phyloP scores from a whole-genome alignment of 2,329 filamentous ascomycete genomes.

The Apiospora malaysiana region DNA sequence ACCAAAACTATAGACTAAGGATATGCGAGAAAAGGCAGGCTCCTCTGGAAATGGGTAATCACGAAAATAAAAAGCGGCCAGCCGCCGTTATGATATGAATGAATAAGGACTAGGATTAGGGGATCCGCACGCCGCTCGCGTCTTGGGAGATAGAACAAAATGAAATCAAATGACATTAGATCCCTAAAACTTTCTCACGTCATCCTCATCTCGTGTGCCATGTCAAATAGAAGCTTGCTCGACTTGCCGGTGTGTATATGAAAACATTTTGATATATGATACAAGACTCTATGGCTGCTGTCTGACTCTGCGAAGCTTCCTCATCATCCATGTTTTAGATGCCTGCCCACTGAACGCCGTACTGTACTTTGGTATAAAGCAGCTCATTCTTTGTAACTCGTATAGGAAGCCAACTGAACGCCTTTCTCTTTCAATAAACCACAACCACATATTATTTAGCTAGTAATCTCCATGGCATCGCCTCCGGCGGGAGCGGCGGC shows the following conservation, averaged over 20 bases:
- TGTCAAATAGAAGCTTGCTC: not conserved
- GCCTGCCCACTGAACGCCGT: slow-evolving; percentile 36
- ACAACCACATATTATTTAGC: slow-evolving; percentile 28
- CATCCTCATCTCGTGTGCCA: not conserved
- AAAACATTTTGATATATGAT: slow-evolving; percentile 24
- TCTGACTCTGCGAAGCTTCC: slow-evolving; percentile 6
- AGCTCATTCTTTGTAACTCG: slow-evolving; percentile 3
- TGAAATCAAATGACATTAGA: slow-evolving; percentile 26
- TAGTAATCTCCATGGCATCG: slow-evolving; percentile 44
- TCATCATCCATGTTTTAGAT: slow-evolving; percentile 30
- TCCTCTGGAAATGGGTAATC: slow-evolving; percentile 10
- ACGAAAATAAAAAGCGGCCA: slow-evolving; percentile 12
- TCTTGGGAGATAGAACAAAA: slow-evolving; percentile 23
- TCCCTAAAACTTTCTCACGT: slow-evolving; percentile 28
- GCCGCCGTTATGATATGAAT: slow-evolving; percentile 8
- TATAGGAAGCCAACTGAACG: not conserved
- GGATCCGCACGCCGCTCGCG: not conserved
- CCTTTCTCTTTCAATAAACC: not conserved
- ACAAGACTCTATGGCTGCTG: slow-evolving; percentile 32
- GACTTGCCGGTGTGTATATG: not conserved
- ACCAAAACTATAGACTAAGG: slow-evolving; percentile 32
- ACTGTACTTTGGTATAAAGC: slow-evolving; percentile 15
- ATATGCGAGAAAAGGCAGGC: not conserved
- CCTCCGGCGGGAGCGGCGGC: slow-evolving; percentile 22
- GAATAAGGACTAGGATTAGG: slow-evolving; percentile 3